Base-by-base conservation (phyloP, 371 early-diverging fungal species). In the Circinella umbellata region DNA sequence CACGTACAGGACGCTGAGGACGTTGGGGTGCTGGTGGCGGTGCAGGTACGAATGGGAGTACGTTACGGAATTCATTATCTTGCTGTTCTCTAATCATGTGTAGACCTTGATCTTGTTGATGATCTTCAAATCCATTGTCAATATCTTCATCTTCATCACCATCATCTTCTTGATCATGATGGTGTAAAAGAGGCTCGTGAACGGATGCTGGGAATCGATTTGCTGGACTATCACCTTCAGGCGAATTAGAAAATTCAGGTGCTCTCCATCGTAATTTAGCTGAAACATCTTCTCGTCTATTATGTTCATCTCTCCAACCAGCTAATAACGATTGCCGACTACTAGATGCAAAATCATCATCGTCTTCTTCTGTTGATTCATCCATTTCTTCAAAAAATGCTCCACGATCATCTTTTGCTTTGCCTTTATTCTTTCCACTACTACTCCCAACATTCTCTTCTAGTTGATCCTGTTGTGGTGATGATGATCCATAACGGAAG, bases 211-310 rank as follows among this genome's bases (percentile, higher is more conserved):
- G 36, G 13, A 47, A 47, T n/a, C 20, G 37, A 47, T 55, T 66
- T 18, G 46, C 39, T 55, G 65, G 35, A 34, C 18, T 54, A 49
- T 64, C 53, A 4, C 15, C 35, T 4, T 66, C 67, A 13, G 65
- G 47, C n/a, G 51, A 65, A 54, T 39, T 35, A 3, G 47, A 20
- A 49, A 66, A 65, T 65, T 68, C 71, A 35, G 73, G 70, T 17
- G 70, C 61, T 46, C 70, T 62, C 64, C 73, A 67, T 37, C 64
- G 73, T n/a, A 61, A 7, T 34, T 59, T 73, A 1, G 73, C 49
- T 1, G 69, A 72, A 35, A 69, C 27, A 46, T 38, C 51, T 3
- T 73, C 59, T 9, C 66, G 64, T 34, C 54, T 61, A 47, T 66
- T 57, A 48, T 73, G 54, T 34, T 69, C 63, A 5, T 63, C 67